A percentile compares a stretch with the other conserved stretches of the same genome.
These are phyloP conservation scores for Coniosporium tulheliwenetii DNA, from an alignment of 2,329 filamentous ascomycete species.

Conservation along the genomic window DNA sequence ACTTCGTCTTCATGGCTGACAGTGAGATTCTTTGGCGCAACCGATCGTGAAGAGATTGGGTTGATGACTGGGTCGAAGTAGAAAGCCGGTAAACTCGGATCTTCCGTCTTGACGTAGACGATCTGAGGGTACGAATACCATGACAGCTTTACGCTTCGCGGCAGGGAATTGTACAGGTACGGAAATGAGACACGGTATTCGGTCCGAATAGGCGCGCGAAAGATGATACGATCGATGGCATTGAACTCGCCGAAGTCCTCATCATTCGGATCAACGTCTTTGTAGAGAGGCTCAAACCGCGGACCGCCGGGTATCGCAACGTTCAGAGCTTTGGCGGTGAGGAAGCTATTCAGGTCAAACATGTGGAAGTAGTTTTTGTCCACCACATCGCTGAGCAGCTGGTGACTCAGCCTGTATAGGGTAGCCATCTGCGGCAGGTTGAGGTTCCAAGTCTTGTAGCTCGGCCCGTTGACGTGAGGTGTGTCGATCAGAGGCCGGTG, in stretches of 20 bases:
- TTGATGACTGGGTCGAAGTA: constrained; percentile 98
- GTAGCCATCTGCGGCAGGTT: constrained; percentile 91
- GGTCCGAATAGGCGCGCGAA: constrained; percentile 84
- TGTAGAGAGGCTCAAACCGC: constrained; percentile 92
- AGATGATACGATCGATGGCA: constrained; percentile 97
- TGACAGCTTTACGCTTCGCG: constrained; percentile 79
- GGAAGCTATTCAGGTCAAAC: constrained; percentile 87
- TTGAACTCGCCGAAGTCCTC: constrained; percentile 99
- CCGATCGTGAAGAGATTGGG: constrained; percentile 86
- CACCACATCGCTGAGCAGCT: constrained; percentile 77
- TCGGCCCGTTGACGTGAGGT: constrained; percentile 84
- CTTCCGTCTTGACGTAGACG: constrained; percentile 78
- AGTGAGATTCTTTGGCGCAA: constrained; percentile 86
- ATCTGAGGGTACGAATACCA: constrained; percentile 92
- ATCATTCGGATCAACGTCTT: constrained; percentile 96
- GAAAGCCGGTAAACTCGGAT: constrained; percentile 81
- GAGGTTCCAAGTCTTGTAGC: constrained; percentile 93
- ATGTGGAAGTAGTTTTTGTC: constrained; percentile 98
- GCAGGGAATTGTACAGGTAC: constrained; percentile 90
- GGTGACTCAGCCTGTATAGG: constrained; percentile 79
- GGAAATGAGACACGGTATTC: constrained; percentile 93
- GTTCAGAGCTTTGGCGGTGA: constrained; percentile 92
- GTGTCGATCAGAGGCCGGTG: constrained; percentile 83
- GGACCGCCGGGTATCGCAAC: constrained; percentile 96
- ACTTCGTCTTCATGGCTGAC: constrained; percentile 86